These are phyloP conservation scores for Leishmania guyanensis DNA, from an alignment of 208 protist genomes.

Conservation along the genomic window DNA sequence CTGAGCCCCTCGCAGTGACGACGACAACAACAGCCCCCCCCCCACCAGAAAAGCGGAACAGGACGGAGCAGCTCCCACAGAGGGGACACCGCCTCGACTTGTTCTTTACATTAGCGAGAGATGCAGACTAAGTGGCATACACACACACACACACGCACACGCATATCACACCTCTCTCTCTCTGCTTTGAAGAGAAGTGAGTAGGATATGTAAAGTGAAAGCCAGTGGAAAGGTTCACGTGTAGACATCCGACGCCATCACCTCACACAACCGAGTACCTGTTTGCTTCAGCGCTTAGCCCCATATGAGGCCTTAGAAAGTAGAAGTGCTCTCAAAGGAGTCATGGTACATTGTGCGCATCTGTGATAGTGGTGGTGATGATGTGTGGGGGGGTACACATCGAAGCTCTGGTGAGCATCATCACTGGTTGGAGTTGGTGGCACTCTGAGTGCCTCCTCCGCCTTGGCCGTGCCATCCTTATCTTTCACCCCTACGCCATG, in stretches of 20 bases:
- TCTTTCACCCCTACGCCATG: background rate
- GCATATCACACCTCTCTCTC: background rate
- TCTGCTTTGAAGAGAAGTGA: background rate
- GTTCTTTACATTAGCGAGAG: background rate
- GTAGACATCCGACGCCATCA: background rate
- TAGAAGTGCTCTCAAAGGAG: background rate
- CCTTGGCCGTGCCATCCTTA: background rate
- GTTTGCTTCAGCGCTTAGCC: background rate
- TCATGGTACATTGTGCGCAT: background rate
- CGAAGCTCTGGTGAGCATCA: background rate
- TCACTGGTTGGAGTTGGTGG: background rate
- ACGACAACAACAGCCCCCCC: too few relatives aligned
- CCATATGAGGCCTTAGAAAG: background rate
- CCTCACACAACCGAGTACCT: background rate
- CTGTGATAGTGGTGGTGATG: background rate
- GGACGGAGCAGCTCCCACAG: background rate
- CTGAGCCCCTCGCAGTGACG: too few relatives aligned
- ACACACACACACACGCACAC: too few relatives aligned
- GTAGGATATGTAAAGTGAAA: background rate
- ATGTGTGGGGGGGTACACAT: background rate
- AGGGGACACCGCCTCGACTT: background rate
- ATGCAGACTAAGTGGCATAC: background rate
- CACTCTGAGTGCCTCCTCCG: background rate
- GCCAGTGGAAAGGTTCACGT: background rate
- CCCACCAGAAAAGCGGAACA: background rate